Conservation (phyloP, 495 filamentous ascomycete species). For the Platismatia glauca region DNA sequence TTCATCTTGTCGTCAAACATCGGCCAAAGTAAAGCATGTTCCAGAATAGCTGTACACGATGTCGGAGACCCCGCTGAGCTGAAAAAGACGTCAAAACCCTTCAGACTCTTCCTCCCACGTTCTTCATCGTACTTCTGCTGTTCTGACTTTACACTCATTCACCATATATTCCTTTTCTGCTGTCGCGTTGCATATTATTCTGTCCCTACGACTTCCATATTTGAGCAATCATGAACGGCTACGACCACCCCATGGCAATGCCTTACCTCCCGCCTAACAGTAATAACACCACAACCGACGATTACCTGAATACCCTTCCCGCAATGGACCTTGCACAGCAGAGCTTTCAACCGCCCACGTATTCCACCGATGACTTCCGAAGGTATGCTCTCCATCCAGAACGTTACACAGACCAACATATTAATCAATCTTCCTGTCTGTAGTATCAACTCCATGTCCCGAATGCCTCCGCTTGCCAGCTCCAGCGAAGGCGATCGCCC, state of each 20-base stretch:
- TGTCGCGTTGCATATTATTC: not conserved
- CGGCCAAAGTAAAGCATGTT: not conserved
- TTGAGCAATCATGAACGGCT: conserved; percentile 47
- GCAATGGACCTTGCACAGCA: conserved; percentile 47
- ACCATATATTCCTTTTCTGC: no score
- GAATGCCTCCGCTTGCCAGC: conserved; percentile 6
- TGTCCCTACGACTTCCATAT: conserved; percentile 9
- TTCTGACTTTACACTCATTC: not conserved
- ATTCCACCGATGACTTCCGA: conserved; percentile 11
- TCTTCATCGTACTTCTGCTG: not conserved
- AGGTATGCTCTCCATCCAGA: not conserved
- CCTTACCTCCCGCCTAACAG: conserved; percentile 46
- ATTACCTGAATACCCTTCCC: conserved; percentile 46
- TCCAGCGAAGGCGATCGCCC: conserved; percentile 11
- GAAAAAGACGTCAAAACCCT: not conserved
- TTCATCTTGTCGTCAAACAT: not conserved
- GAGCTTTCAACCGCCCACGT: conserved; percentile 27
- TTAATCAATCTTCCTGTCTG: not conserved
- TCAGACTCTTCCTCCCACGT: not conserved
- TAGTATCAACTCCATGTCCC: conserved; percentile 3
- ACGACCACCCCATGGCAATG: conserved; percentile 57
- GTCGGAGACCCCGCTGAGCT: not conserved
- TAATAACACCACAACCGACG: conserved; percentile 39
- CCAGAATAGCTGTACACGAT: conserved; percentile 2
- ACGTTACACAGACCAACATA: not conserved